A percentile compares a stretch with the other conserved stretches of the same genome.
Evolutionary conservation across 257 asterid species (phyloP).

Genomic region (Leptodermis oblonga): DNA sequence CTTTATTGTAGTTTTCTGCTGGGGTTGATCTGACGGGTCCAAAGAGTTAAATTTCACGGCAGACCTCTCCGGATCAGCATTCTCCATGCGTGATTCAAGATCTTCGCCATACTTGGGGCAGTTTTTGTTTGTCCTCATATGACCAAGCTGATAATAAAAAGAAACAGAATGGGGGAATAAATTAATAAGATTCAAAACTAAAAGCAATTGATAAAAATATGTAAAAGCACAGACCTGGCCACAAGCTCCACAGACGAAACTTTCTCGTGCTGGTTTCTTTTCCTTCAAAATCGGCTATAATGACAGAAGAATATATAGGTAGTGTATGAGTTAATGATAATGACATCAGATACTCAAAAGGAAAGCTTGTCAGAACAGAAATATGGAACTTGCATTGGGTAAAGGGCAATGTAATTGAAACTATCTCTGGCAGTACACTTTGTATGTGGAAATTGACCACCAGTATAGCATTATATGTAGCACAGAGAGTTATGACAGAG

Average conservation of each 20-base stretch:
- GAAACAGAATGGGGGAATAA: constrained; percentile 14
- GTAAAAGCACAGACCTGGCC: constrained; percentile 66
- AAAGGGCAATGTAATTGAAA: background rate
- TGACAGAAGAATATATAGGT: constrained; percentile 20
- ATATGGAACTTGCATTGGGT: background rate
- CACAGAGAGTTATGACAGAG: too few relatives aligned
- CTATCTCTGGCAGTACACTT: too few relatives aligned
- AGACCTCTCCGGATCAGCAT: constrained; percentile 57
- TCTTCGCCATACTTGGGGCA: constrained; percentile 96
- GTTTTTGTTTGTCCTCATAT: constrained; percentile 98
- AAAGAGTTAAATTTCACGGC: constrained; percentile 35
- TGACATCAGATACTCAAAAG: background rate
- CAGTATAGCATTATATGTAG: background rate
- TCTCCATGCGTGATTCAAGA: constrained; percentile 59
- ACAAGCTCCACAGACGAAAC: constrained; percentile 98
- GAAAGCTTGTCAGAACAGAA: background rate
- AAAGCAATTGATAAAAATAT: constrained; percentile 11
- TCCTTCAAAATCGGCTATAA: constrained; percentile 70
- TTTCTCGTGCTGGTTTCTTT: constrained; percentile 94
- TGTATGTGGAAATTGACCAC: background rate
- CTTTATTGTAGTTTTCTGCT: constrained; percentile 46
- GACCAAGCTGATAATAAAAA: constrained; percentile 78
- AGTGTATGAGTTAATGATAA: background rate
- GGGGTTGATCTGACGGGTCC: constrained; percentile 67
- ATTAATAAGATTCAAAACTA: constrained; percentile 6